Evolutionary conservation across 2,329 filamentous ascomycete genomes (phyloP).

Genomic region (Aspergillus amoenus): DNA sequence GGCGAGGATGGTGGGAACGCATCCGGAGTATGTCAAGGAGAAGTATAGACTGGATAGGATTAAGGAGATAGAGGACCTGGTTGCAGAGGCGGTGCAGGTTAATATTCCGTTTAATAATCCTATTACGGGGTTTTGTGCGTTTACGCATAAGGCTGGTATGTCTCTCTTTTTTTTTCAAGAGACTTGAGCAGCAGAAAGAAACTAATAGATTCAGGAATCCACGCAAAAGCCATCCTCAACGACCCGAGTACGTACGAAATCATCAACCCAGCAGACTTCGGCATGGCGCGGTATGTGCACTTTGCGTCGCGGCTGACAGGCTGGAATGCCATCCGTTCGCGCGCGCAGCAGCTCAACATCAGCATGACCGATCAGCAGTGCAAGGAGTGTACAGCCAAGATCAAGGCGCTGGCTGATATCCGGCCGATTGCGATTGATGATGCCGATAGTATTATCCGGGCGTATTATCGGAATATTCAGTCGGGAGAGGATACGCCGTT

Average conservation of each 20-base stretch:
- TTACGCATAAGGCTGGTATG: slow-evolving; percentile 73
- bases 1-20: slow-evolving; percentile 78
- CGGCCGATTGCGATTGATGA: slow-evolving; percentile 85
- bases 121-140: slow-evolving; percentile 75
- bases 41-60: slow-evolving; percentile 90
- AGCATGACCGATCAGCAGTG: slow-evolving; percentile 72
- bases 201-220: slow-evolving; percentile 50
- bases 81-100: slow-evolving; percentile 76
- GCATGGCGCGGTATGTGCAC: slow-evolving; percentile 82
- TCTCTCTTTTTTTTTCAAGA: too few species aligned
- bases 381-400: slow-evolving; percentile 80
- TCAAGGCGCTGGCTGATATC: slow-evolving; percentile 87
- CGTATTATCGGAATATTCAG: slow-evolving; percentile 69
- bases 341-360: slow-evolving; percentile 79
- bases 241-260: slow-evolving; percentile 88
- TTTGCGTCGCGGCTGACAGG: slow-evolving; percentile 81
- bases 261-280: slow-evolving; percentile 82
- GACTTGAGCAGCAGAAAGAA: too few species aligned
- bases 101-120: slow-evolving; percentile 86
- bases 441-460: slow-evolving; percentile 80
- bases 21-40: slow-evolving; percentile 77
- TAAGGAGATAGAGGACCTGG: slow-evolving; percentile 82
- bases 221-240: slow-evolving; percentile 81
- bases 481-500: slow-evolving; percentile 60
- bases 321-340: slow-evolving; percentile 93